Base-by-base conservation (phyloP, 208 protist genomes). In the Crithidia bombi region DNA sequence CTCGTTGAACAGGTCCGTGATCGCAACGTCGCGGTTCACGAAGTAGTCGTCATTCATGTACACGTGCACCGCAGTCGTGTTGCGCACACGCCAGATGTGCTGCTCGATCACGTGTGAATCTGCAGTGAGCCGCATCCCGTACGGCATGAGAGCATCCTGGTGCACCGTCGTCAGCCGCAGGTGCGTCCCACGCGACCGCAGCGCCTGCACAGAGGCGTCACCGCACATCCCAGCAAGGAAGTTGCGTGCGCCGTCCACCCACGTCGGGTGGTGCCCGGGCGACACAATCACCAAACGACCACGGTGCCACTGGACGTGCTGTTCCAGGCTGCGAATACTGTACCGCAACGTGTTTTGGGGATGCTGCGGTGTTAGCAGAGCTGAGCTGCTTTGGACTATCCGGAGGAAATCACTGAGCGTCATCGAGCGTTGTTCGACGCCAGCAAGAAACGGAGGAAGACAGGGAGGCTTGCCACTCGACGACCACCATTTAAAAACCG, bases 241-340 rank as follows among this genome's bases (percentile, higher is more conserved):
- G 75, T 85, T 82, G 54, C 74, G 78, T 50, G 80, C 76, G 30
- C 78, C 44, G 75, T 98, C 83, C 43, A 98, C 56, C 95, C 96
- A 98, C 58, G 56, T 64, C 30, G 95, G 92, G 43, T 96, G 73
- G 81, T 98, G 98, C 33, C 96, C 95, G 50, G 98, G 98, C 15
- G 97, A 98, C n/a, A 99, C 94, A 58, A 99, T 76, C n/a, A 99
- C 68, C 55, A 98, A 73, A 50, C 94, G 78, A 19, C 86, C 86
- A n/a, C 63, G 57, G 44, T 99, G 84, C 97, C 97, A 99, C 33
- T 78, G 92, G 26, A 97, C 90, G 81, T 92, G 88, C 66, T 83
- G 75, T 79, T 98, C 96, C 41, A 98, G 55, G 26, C 93, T 98
- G 19, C 98, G 85, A 30, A 99, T 61, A 32, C 94, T 98, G 75